Base-by-base conservation (phyloP, 2,329 filamentous ascomycete species). In the Hypoxylon rubiginosum region DNA sequence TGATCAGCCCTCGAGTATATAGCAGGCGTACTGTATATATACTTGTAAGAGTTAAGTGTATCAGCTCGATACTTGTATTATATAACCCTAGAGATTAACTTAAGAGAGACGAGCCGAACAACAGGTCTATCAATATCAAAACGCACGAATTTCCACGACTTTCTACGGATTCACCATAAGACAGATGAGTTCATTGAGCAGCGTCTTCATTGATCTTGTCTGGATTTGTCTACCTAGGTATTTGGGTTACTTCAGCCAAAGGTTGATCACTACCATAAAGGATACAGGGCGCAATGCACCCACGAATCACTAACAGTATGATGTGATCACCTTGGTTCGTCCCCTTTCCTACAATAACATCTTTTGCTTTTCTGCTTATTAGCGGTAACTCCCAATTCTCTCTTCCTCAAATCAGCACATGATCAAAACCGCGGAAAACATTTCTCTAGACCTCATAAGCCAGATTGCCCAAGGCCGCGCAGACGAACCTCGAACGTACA, bases 21-120 rank as follows among this genome's bases (percentile, higher is more conserved):
- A 24, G 43, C 43, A 48, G 43, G 19, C 10, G 8, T 21, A 50
- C 43, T 54, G 61, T n/a, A n/a, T 69, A 70, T 54, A 70, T 70
- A 64, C 62, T 57, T 72, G 63, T 71, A 71, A 64, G 58, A 68
- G 67, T 71, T 58, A 56, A 19, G 15, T 49, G 50, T 56, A 61
- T 59, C 60, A 17, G 13, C 30, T 68, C 43, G 67, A 58, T 67
- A 64, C 54, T 41, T 69, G 67, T 69, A 67, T 50, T 41, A 69
- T 64, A 69, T 32, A 32, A 39, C 30, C 11, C 53, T 36, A 24
- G n/a, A 41, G 55, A 61, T 53, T 39, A 57, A 66, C 57, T 67
- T 45, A 24, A 36, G n/a, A 26, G 32, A 57, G 54, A 54, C 41
- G 28, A 46, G 15, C 43, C 17, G 13, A 49, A 49, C 17, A 9